Evolutionary conservation across 495 filamentous ascomycete species (phyloP).

Genomic region (Hypoxylon cercidicola): DNA sequence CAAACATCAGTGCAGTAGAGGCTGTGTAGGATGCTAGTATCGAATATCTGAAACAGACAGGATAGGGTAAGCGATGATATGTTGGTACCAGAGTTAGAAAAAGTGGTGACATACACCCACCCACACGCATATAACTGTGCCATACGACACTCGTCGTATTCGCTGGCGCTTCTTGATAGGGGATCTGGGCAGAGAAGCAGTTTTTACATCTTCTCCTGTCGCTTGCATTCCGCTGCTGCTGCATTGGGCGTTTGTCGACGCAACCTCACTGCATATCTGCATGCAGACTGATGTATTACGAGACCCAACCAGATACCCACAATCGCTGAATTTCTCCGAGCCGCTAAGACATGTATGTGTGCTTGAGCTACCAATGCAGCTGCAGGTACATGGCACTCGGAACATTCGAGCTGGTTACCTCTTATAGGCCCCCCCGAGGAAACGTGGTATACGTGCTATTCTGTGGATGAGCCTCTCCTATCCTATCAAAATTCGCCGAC

Average conservation of each 20-base stretch:
- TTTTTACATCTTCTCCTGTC: slow-evolving; percentile 24
- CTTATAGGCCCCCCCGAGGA: too few relatives aligned
- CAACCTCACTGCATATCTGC: slow-evolving; percentile 28
- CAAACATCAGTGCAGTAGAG: slow-evolving; percentile 20
- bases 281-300: slow-evolving; percentile 9
- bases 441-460: too few relatives aligned
- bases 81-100: background rate
- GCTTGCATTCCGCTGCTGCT: slow-evolving; percentile 26
- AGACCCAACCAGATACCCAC: slow-evolving; percentile 25
- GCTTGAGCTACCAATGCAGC: too few relatives aligned
- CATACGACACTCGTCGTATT: slow-evolving; percentile 9
- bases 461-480: too few relatives aligned
- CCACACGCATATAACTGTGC: background rate
- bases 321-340: slow-evolving; percentile 38
- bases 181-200: slow-evolving; percentile 9
- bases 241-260: slow-evolving; percentile 33
- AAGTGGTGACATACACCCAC: background rate
- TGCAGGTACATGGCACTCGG: slow-evolving; percentile 15
- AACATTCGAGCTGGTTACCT: background rate
- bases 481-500: too few relatives aligned
- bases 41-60: background rate
- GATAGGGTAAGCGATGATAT: background rate
- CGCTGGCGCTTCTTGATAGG: slow-evolving; percentile 24
- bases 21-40: slow-evolving; percentile 1
- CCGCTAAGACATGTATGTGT: slow-evolving; percentile 21